Conservation (phyloP, 129 eudicot species). For the Tanacetum coccineum region DNA sequence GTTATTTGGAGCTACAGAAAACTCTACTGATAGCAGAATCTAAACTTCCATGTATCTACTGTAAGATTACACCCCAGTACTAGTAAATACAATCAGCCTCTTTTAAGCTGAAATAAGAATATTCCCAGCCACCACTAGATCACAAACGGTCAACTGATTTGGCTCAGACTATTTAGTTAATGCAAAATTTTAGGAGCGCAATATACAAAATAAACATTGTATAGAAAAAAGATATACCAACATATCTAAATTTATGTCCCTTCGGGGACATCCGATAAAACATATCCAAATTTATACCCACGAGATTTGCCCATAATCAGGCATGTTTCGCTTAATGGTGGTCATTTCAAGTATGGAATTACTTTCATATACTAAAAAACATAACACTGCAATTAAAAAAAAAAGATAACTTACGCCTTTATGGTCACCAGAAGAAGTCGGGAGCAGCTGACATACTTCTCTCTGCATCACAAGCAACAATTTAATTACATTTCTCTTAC, state of each 20-base stretch:
- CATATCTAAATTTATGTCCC: not conserved
- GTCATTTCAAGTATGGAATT: not conserved
- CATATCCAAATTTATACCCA: too few species aligned
- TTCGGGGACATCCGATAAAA: too few species aligned
- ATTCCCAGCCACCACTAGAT: too few species aligned
- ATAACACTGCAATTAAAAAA: not conserved
- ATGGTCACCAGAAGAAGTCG: constrained; percentile 66
- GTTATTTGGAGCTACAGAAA: too few species aligned
- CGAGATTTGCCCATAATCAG: not conserved
- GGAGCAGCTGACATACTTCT: constrained; percentile 88
- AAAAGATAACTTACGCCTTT: constrained; percentile 77
- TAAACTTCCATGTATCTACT: too few species aligned
- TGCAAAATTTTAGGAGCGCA: not conserved
- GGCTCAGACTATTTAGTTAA: not conserved
- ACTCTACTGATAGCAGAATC: too few species aligned
- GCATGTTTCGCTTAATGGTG: not conserved
- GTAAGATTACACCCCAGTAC: too few species aligned
- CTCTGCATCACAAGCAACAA: constrained; percentile 55
- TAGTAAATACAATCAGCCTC: too few species aligned
- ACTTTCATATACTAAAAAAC: not conserved
- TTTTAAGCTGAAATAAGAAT: too few species aligned
- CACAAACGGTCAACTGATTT: too few species aligned
- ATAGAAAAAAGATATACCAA: not conserved
- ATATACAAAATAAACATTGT: not conserved
- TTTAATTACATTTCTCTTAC: not conserved